A percentile compares a stretch with the other conserved stretches of the same genome.
Conservation (phyloP, 208 protist genomes). For the Acanthamoeba quina region DNA sequence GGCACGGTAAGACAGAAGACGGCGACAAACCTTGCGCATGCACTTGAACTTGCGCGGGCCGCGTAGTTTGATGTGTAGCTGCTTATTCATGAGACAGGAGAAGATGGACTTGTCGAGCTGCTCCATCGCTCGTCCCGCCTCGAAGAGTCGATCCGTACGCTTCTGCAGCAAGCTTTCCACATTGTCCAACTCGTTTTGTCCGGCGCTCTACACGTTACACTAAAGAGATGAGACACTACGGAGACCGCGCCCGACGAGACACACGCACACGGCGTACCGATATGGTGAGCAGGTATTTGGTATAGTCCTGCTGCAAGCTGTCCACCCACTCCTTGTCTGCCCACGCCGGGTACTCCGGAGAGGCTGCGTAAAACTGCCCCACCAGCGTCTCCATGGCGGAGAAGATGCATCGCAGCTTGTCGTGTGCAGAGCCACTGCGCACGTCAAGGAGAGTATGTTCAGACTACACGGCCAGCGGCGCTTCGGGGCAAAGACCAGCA, state of each 20-base stretch:
- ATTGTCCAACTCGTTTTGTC: background rate
- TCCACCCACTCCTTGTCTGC: constrained; percentile 14
- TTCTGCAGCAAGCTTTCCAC: constrained; percentile 24
- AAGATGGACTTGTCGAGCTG: constrained; percentile 51
- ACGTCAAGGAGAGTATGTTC: background rate
- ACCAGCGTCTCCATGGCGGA: background rate
- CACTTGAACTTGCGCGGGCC: constrained; percentile 20
- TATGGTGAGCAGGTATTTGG: constrained; percentile 16
- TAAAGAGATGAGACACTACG: background rate
- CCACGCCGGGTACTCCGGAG: background rate
- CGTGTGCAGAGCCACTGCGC: background rate
- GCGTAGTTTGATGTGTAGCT: background rate
- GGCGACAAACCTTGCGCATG: background rate
- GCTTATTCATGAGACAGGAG: constrained; percentile 40
- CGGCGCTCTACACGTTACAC: background rate
- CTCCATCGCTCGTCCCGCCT: constrained; percentile 17
- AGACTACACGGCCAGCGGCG: background rate
- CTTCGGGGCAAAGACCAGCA: background rate
- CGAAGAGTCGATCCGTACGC: constrained; percentile 10
- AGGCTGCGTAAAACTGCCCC: background rate
- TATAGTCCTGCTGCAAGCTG: background rate
- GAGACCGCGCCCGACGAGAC: background rate
- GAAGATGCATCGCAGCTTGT: constrained; percentile 6
- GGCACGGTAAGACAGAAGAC: background rate
- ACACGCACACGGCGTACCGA: background rate